Evolutionary conservation across 192 early-diverging fungal species (phyloP).

Genomic region (Rhizophlyctis rosea): DNA sequence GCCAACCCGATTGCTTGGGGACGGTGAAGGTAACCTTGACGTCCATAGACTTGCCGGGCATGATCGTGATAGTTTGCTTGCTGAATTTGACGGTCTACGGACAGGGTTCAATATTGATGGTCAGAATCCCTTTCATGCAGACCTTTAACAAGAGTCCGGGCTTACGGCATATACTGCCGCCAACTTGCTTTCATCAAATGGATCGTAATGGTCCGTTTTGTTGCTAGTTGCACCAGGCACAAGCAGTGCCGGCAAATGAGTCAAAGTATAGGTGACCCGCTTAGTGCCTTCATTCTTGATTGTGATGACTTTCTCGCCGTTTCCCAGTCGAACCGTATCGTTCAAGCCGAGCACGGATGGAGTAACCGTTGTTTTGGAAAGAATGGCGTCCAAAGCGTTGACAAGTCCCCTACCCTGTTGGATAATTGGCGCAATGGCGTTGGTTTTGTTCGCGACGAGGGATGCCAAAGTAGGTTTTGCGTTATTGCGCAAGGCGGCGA

Average conservation of each 20-base stretch:
- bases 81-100: constrained; percentile 11
- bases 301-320: constrained; percentile 13
- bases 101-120: too few species aligned
- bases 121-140: too few species aligned
- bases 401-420: constrained; percentile 74
- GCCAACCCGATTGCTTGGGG: constrained; percentile 16
- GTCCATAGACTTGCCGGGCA: constrained; percentile 21
- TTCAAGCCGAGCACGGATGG: constrained; percentile 44
- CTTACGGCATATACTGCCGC: constrained; percentile 1
- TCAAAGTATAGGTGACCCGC: constrained; percentile 18
- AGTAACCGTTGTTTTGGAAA: constrained; percentile 42
- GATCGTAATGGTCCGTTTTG: constrained; percentile 23
- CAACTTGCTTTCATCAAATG: neutral
- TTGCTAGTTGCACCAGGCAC: constrained; percentile 5
- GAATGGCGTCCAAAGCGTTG: constrained; percentile 61
- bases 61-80: constrained; percentile 19
- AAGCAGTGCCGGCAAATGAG: constrained; percentile 14
- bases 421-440: constrained; percentile 55
- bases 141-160: too few species aligned
- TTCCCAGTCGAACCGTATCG: constrained; percentile 28
- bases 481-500: constrained; percentile 49
- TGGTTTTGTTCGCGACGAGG: constrained; percentile 38
- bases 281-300: constrained; percentile 28
- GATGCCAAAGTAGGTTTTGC: constrained; percentile 38
- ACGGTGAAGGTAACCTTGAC: constrained; percentile 31